A percentile compares a stretch with the other conserved stretches of the same genome.
Conservation (phyloP, 2,329 filamentous ascomycete genomes). For the Ophiostoma piceae region DNA sequence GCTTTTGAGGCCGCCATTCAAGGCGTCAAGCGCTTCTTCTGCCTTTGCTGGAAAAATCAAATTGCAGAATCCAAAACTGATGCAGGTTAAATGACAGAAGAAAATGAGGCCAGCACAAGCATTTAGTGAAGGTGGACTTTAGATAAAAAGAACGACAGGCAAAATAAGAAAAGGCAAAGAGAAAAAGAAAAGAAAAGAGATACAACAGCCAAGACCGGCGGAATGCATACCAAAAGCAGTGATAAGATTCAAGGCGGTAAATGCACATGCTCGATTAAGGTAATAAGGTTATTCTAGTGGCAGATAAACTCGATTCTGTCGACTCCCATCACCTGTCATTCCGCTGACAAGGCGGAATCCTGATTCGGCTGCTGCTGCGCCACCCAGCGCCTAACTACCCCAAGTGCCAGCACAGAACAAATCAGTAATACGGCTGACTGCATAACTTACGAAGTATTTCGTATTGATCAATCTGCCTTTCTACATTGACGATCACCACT, state of each 20-base stretch:
- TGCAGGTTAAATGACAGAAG: neutral
- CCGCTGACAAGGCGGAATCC: neutral
- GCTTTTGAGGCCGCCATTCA: neutral
- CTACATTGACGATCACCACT: conserved; percentile 31
- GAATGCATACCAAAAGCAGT: neutral
- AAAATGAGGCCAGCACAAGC: neutral
- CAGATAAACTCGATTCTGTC: neutral
- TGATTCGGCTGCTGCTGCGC: neutral
- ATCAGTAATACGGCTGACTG: neutral
- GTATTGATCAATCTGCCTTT: neutral
- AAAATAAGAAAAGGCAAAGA: neutral
- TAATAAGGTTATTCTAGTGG: neutral
- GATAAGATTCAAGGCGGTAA: neutral
- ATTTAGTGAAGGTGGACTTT: neutral
- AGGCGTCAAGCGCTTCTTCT: no score
- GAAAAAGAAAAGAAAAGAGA: neutral
- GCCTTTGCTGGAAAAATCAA: neutral
- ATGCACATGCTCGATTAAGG: neutral
- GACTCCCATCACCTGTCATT: neutral
- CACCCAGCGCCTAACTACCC: neutral
- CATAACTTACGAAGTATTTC: neutral
- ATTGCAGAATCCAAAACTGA: neutral
- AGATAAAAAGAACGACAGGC: no score
- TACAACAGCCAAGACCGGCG: neutral
- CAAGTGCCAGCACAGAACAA: neutral